A percentile compares a stretch with the other conserved stretches of the same genome.
Conservation (phyloP, 2,329 filamentous ascomycete genomes). For the Ceratocystis lukuohia region DNA sequence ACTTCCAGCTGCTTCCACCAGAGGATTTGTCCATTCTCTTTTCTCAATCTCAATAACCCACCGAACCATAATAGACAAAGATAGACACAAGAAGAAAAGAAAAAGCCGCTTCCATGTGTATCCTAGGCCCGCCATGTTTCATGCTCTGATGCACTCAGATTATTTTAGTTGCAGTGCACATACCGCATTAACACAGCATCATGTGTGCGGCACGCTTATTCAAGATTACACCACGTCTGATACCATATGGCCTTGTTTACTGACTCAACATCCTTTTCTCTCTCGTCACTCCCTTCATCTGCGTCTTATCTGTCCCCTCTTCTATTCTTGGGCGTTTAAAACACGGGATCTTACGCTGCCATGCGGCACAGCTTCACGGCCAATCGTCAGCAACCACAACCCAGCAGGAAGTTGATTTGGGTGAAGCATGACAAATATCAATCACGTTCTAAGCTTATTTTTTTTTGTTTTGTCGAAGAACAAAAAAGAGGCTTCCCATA, state of each 20-base stretch:
- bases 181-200: not conserved
- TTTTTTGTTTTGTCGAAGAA: not conserved
- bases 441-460: not conserved
- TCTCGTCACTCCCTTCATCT: not conserved
- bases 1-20: too few species aligned
- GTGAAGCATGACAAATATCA: not conserved
- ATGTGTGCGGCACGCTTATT: not conserved
- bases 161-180: not conserved
- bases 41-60: too few species aligned
- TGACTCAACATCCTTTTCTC: not conserved
- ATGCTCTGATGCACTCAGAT: not conserved
- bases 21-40: too few species aligned
- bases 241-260: not conserved
- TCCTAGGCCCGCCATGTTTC: not conserved
- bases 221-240: not conserved
- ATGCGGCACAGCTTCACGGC: not conserved
- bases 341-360: not conserved
- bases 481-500: not conserved
- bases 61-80: too few species aligned
- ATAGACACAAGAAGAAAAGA: not conserved
- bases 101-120: not conserved
- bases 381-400: not conserved
- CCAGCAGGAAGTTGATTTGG: not conserved
- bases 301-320: not conserved
- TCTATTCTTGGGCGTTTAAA: constrained; percentile 9